A percentile compares a stretch with the other conserved stretches of the same genome.
Evolutionary conservation across 495 filamentous ascomycete genomes (phyloP).

Genomic region (Penicillium herquei): DNA sequence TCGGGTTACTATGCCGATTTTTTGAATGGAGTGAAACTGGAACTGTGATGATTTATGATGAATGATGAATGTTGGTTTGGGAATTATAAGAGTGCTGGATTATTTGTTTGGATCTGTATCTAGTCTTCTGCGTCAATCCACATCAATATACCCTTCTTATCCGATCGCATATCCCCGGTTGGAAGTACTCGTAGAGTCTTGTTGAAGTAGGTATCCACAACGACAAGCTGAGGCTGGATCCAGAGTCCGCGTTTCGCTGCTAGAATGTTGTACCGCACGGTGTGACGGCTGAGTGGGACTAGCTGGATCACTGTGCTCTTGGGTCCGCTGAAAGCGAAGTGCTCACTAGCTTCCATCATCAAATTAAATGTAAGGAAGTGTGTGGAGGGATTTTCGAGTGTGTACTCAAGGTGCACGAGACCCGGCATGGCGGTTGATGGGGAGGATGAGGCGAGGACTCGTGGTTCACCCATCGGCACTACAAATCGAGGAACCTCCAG

Average conservation of each 20-base stretch:
- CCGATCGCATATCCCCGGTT: constrained; percentile 67
- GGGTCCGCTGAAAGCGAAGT: constrained; percentile 89
- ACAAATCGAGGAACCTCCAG: constrained; percentile 76
- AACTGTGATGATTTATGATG: not conserved
- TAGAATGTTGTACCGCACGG: constrained; percentile 67
- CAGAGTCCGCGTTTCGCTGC: constrained; percentile 58
- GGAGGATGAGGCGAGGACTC: constrained; percentile 70
- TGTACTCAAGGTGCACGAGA: constrained; percentile 59
- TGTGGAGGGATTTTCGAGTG: constrained; percentile 88
- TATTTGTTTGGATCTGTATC: not conserved
- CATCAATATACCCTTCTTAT: constrained; percentile 68
- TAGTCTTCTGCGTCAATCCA: constrained; percentile 60
- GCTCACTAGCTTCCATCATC: constrained; percentile 86
- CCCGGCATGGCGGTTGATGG: constrained; percentile 41
- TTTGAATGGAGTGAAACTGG: constrained; percentile 11
- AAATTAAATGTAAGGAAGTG: constrained; percentile 92
- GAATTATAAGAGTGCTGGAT: not conserved
- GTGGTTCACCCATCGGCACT: constrained; percentile 79
- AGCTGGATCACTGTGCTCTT: constrained; percentile 76
- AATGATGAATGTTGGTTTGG: not conserved
- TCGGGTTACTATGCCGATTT: constrained; percentile 23
- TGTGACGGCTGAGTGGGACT: constrained; percentile 71
- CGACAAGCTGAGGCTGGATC: constrained; percentile 70
- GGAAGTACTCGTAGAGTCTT: constrained; percentile 75
- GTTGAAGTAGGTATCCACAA: constrained; percentile 86